Evolutionary conservation across 805 yeast species (phyloP).

Genomic region (Saccharomycopsis fermentans): DNA sequence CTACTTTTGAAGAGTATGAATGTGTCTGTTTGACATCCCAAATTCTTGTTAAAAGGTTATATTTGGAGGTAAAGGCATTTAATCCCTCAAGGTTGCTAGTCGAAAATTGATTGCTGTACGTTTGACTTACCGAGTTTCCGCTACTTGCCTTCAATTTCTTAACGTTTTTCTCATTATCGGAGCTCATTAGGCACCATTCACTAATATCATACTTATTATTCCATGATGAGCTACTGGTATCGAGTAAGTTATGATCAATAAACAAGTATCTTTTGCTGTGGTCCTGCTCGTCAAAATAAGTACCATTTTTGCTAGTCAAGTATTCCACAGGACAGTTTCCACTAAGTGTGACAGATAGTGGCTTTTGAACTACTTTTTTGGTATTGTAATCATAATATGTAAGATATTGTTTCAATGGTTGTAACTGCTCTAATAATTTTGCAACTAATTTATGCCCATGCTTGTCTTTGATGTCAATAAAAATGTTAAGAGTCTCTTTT

Average conservation of each 20-base stretch:
- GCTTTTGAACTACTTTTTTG: conserved; percentile 3
- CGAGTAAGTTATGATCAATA: conserved; percentile 29
- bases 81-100: not conserved
- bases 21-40: not conserved
- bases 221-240: not conserved
- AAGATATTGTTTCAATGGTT: conserved; percentile 24
- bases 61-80: not conserved
- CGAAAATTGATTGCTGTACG: not conserved
- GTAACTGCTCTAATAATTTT: conserved; percentile 37
- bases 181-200: not conserved
- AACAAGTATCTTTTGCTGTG: conserved; percentile 28
- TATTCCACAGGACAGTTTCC: conserved; percentile 12
- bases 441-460: conserved; percentile 37
- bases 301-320: not conserved
- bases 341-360: conserved; percentile 9
- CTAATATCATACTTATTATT: not conserved
- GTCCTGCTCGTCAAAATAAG: conserved; percentile 21
- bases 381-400: conserved; percentile 10
- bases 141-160: not conserved
- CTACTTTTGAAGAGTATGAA: not conserved
- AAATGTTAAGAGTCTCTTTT: conserved; percentile 44
- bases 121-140: not conserved
- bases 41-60: not conserved
- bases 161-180: not conserved
- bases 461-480: conserved; percentile 37